phyloP scores from a whole-genome alignment of 345 rosid species.

The Nephelium lappaceum region DNA sequence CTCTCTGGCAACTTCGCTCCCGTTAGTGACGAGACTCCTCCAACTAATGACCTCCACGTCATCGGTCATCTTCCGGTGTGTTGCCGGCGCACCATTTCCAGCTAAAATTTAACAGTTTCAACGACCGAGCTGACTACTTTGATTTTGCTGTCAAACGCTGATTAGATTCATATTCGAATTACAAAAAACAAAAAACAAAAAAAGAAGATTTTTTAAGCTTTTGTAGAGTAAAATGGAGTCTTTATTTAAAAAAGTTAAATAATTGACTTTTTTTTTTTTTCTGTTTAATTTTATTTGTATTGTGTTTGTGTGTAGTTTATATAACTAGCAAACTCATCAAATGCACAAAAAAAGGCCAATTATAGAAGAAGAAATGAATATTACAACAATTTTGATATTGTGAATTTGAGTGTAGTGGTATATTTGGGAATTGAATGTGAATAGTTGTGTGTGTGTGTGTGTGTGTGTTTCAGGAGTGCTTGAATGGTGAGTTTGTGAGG shows the following conservation, averaged over 20 bases:
- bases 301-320: neutral
- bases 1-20: constrained; percentile 95
- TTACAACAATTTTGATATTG: too few species aligned
- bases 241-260: too few species aligned
- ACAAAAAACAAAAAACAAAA: too few species aligned
- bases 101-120: too few species aligned
- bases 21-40: constrained; percentile 67
- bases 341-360: too few species aligned
- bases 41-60: constrained; percentile 68
- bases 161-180: too few species aligned
- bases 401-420: too few species aligned
- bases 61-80: constrained; percentile 83
- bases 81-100: neutral
- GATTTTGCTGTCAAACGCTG: neutral
- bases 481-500: constrained; percentile 96
- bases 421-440: neutral
- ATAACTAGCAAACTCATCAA: neutral
- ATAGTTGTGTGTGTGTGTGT: neutral
- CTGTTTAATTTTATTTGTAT: neutral
- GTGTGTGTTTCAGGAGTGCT: constrained; percentile 54
- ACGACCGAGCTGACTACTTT: neutral
- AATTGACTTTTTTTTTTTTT: too few species aligned
- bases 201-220: too few species aligned
- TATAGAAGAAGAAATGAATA: too few species aligned
- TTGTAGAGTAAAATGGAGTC: too few species aligned